A percentile compares a stretch with the other conserved stretches of the same genome.
Conservation (phyloP, 768 basidiomycete species). For the Sarcodon sp. region DNA sequence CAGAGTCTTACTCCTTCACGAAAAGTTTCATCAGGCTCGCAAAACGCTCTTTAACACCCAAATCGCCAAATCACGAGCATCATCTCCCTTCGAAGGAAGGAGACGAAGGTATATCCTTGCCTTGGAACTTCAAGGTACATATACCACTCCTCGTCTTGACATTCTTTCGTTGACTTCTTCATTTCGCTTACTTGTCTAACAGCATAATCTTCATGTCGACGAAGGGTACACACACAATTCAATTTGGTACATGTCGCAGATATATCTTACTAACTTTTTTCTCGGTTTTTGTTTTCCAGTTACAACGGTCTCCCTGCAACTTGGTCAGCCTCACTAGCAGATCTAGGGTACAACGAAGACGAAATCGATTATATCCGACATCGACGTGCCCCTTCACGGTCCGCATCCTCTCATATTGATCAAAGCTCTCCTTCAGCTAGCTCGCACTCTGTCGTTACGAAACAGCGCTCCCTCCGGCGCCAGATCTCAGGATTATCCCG, state of each 20-base stretch:
- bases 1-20: slow-evolving; percentile 12
- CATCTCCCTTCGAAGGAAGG: slow-evolving; percentile 32
- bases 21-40: slow-evolving; percentile 23
- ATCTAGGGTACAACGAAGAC: slow-evolving; percentile 53
- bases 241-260: not conserved
- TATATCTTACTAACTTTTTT: not conserved
- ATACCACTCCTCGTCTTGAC: not conserved
- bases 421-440: no score
- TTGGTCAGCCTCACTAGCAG: slow-evolving; percentile 49
- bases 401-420: slow-evolving; percentile 1
- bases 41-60: slow-evolving; percentile 19
- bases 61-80: slow-evolving; percentile 13
- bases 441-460: no score
- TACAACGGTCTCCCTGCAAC: slow-evolving; percentile 61
- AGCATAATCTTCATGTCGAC: slow-evolving; percentile 76
- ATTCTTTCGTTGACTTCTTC: not conserved
- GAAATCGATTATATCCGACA: slow-evolving; percentile 52
- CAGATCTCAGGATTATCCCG: no score
- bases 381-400: slow-evolving; percentile 15
- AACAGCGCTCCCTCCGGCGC: no score
- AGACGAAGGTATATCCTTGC: slow-evolving; percentile 36
- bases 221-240: slow-evolving; percentile 36
- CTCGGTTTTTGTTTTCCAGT: slow-evolving; percentile 16
- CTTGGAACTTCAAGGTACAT: slow-evolving; percentile 67
- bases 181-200: not conserved